These are phyloP conservation scores for Phaeosphaeria sp. DNA, from an alignment of 2,329 filamentous ascomycete genomes.

Conservation along the genomic window DNA sequence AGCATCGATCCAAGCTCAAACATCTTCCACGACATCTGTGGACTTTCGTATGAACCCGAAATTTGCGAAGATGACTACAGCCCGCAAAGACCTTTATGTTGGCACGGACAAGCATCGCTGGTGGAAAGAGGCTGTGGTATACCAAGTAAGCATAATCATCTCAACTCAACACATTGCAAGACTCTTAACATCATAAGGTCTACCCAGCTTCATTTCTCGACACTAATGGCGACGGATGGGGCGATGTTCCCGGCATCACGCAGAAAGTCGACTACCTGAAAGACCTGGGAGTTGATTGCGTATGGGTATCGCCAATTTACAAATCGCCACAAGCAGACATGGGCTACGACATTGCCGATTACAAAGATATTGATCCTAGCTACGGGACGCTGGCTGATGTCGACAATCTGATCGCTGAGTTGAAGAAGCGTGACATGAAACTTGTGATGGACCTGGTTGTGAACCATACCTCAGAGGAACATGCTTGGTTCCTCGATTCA, in stretches of 20 bases:
- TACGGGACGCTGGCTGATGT: conserved; percentile 50
- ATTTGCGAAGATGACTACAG: background rate
- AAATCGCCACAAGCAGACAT: conserved; percentile 54
- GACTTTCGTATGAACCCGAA: background rate
- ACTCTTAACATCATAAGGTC: conserved; percentile 44
- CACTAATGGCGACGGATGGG: conserved; percentile 62
- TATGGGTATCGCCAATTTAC: conserved; percentile 52
- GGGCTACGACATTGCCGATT: conserved; percentile 51
- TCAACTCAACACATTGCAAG: background rate
- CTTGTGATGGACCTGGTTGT: conserved; percentile 51
- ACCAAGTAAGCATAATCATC: conserved; percentile 51
- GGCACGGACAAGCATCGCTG: conserved; percentile 51
- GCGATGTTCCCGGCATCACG: conserved; percentile 64
- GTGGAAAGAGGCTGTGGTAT: conserved; percentile 68
- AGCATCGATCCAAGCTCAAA: background rate
- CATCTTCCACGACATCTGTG: background rate
- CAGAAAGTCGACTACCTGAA: conserved; percentile 63
- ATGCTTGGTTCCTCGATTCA: conserved; percentile 65
- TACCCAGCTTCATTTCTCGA: conserved; percentile 68
- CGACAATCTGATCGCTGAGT: conserved; percentile 45
- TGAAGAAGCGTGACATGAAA: conserved; percentile 47
- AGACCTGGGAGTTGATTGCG: conserved; percentile 51
- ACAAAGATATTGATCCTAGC: conserved; percentile 47
- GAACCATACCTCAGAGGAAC: conserved; percentile 52
- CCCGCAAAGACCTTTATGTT: conserved; percentile 33